Evolutionary conservation across 2,329 filamentous ascomycete genomes (phyloP).

Genomic region (Beauveria pseudobassiana): DNA sequence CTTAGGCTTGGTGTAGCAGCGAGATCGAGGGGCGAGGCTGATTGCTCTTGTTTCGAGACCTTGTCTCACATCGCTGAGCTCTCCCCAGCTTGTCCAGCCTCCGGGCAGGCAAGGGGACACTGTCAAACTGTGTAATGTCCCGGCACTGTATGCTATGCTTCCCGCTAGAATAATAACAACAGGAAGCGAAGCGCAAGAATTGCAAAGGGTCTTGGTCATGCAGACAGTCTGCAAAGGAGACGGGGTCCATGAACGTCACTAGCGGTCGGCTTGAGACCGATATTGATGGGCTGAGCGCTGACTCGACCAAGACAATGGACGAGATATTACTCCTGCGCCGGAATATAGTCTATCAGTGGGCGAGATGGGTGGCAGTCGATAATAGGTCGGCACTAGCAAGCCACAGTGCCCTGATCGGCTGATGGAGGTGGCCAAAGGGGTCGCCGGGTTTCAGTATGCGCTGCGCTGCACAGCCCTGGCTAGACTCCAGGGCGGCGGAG

Average conservation of each 20-base stretch:
- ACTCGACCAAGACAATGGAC: background rate
- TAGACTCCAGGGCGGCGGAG: background rate
- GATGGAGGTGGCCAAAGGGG: constrained; percentile 8
- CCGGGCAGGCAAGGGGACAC: background rate
- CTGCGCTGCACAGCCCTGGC: background rate
- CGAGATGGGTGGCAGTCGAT: background rate
- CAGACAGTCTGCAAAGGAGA: background rate
- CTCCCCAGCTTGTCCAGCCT: background rate
- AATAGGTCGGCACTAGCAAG: constrained; percentile 3
- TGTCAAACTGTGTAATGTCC: background rate
- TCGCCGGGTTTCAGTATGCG: constrained; percentile 9
- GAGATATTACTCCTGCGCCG: background rate
- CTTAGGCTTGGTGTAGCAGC: background rate
- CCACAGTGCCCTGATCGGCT: constrained; percentile 4
- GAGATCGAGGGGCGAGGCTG: background rate
- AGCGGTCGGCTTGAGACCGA: background rate
- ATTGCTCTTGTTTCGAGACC: constrained; percentile 9
- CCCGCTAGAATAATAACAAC: background rate
- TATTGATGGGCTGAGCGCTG: background rate
- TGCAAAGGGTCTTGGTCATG: background rate
- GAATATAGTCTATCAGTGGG: background rate
- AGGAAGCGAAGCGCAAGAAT: background rate
- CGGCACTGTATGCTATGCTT: background rate
- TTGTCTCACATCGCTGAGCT: constrained; percentile 8
- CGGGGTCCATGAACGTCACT: background rate